Conservation (phyloP, 2,329 filamentous ascomycete species). For the Venturia effusa region DNA sequence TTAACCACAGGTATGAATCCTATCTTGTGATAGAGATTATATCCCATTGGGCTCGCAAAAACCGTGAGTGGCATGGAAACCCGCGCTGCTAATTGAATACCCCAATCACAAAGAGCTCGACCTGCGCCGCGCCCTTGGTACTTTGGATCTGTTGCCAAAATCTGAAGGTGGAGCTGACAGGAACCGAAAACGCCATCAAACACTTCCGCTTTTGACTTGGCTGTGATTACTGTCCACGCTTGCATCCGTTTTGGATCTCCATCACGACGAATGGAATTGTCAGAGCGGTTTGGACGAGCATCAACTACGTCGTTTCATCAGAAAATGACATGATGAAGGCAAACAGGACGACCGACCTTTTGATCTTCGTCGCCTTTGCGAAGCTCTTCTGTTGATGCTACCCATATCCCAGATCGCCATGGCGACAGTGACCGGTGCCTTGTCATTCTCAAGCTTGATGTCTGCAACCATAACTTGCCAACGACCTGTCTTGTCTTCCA, state of each 20-base stretch:
- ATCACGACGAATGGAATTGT: slow-evolving; percentile 6
- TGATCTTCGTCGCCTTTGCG: background rate
- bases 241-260: slow-evolving; percentile 11
- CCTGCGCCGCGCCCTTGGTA: slow-evolving; percentile 12
- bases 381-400: background rate
- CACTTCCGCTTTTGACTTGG: slow-evolving; percentile 5
- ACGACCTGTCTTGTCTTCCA: slow-evolving; percentile 7
- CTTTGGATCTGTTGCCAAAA: slow-evolving; percentile 14
- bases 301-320: background rate
- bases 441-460: background rate
- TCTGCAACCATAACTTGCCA: slow-evolving; percentile 12
- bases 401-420: slow-evolving; percentile 13
- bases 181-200: slow-evolving; percentile 12
- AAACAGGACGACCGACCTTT: background rate
- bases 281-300: background rate
- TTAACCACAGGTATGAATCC: slow-evolving; percentile 12
- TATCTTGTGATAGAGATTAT: slow-evolving; percentile 12
- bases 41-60: slow-evolving; percentile 15
- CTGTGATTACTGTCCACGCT: slow-evolving; percentile 10
- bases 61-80: slow-evolving; percentile 11
- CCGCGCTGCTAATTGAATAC: slow-evolving; percentile 10
- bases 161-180: slow-evolving; percentile 13
- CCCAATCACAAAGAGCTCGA: slow-evolving; percentile 11
- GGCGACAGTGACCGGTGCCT: slow-evolving; percentile 1
- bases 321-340: background rate